Evolutionary conservation across 2,329 filamentous ascomycete genomes (phyloP).

Genomic region (Fonsecaea monophora): DNA sequence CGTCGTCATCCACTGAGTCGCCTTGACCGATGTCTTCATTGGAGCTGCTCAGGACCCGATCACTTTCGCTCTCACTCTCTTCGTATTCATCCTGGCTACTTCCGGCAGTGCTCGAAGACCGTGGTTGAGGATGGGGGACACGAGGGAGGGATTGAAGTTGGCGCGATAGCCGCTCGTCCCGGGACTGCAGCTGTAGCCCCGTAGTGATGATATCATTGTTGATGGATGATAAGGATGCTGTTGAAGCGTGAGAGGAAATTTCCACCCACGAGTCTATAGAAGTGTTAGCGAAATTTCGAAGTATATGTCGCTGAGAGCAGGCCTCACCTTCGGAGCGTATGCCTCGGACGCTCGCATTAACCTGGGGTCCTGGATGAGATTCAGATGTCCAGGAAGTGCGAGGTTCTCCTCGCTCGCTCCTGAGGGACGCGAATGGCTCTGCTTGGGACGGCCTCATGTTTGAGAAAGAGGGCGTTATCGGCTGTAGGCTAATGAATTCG

Average conservation of each 20-base stretch:
- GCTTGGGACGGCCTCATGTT: conserved; percentile 36
- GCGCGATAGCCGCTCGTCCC: conserved; percentile 66
- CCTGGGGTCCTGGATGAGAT: conserved; percentile 10
- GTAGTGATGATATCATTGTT: conserved; percentile 83
- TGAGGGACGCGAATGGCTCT: conserved; percentile 32
- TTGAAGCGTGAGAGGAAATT: conserved; percentile 88
- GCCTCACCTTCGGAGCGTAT: conserved; percentile 39
- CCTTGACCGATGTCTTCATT: conserved; percentile 60
- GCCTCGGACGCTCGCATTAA: conserved; percentile 32
- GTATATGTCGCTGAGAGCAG: conserved; percentile 5
- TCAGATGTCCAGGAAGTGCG: conserved; percentile 24
- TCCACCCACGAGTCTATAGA: conserved; percentile 92
- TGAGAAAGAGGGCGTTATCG: neutral
- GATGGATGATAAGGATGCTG: conserved; percentile 85
- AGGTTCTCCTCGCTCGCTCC: conserved; percentile 29
- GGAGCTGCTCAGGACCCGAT: conserved; percentile 70
- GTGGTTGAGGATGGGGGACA: conserved; percentile 44
- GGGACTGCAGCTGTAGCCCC: conserved; percentile 74
- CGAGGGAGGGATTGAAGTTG: conserved; percentile 54
- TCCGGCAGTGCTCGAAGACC: conserved; percentile 55
- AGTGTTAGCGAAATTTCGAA: conserved; percentile 50
- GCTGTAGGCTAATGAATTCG: neutral
- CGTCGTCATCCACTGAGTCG: conserved; percentile 66
- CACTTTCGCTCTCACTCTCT: conserved; percentile 89
- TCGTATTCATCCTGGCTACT: conserved; percentile 96